These are phyloP conservation scores for Meripilus lineatus DNA, from an alignment of 1,284 basidiomycete genomes.

Conservation along the genomic window DNA sequence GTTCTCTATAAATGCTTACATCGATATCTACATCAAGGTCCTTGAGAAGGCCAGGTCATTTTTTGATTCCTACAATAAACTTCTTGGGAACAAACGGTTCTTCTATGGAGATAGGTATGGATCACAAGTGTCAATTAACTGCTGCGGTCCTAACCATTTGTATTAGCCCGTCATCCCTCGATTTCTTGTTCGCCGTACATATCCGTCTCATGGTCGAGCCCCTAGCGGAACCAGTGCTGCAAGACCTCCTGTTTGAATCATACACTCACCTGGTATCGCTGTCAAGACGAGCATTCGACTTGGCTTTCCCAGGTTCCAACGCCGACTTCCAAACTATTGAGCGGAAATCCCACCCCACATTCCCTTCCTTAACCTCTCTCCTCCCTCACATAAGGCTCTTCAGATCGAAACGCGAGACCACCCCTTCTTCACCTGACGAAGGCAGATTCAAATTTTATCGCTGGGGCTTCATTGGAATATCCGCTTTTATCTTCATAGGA, in stretches of 20 bases:
- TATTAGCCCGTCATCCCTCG: constrained; percentile 58
- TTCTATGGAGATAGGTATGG: constrained; percentile 45
- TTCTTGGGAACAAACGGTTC: constrained; percentile 48
- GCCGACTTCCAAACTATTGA: constrained; percentile 17
- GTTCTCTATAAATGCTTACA: background rate
- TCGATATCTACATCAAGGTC: constrained; percentile 34
- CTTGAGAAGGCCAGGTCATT: constrained; percentile 51
- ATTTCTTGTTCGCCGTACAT: constrained; percentile 63
- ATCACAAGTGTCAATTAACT: constrained; percentile 1
- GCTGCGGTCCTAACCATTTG: constrained; percentile 23
- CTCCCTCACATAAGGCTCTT: no score
- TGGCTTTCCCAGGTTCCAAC: constrained; percentile 24
- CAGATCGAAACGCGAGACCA: no score
- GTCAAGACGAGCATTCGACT: constrained; percentile 42
- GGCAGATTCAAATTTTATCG: constrained; percentile 28
- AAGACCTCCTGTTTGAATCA: constrained; percentile 44
- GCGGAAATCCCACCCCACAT: no score
- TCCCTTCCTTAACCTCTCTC: no score
- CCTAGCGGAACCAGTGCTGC: constrained; percentile 57
- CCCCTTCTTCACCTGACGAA: no score
- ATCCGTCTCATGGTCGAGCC: constrained; percentile 56
- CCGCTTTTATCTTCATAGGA: constrained; percentile 21
- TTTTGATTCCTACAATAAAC: constrained; percentile 52
- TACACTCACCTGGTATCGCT: constrained; percentile 56
- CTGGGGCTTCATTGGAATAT: constrained; percentile 31